Base-by-base conservation (phyloP, 176 grass and related monocot species). In the Phoenix roebelenii region DNA sequence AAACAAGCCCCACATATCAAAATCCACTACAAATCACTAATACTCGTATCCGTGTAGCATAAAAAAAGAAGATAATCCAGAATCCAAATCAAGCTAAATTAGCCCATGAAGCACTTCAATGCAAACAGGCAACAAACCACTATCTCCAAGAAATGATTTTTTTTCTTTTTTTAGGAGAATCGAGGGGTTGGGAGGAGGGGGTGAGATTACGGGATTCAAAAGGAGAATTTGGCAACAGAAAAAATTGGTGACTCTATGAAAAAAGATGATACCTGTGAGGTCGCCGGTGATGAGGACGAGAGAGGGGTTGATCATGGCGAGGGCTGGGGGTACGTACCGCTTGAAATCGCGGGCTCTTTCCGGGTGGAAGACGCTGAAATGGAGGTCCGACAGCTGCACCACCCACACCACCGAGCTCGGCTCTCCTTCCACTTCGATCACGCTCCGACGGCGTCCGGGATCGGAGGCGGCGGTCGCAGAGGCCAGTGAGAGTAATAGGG, bases 271-370 rank as follows among this genome's bases (percentile, higher is more conserved):
- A 97, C 92, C 92, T 4, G 87, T 97, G 66, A 97, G 93, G 72
- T 92, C 93, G 7, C 93, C 93, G 22, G 93, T 92, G 81, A 97
- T 88, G 59, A 97, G 85, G 5, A 97, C 93, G 50, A 97, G 78
- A 16, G 82, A 70, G 6, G 93, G 93, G 22, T 88, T 88, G 55
- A 92, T 83, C 69, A 91, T 75, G 54, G 84, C 70, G 44, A 97
- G 93, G 29, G 84, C 78, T 3, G 81, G 66, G 5, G 87, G 87
- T 3, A 85, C 81, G 6, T 97, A 92, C 22, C 93, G 83, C 20
- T 72, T 74, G 78, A 97, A 90, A 74, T 97, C 87, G 55, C 78
- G 71, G 60, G 93, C 93, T 57, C 93, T 83, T 57, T 97, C 93
- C 50, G 87, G 87, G 58, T 97, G 76, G 84, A 88, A 85, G 73